Evolutionary conservation across 805 yeast genomes (phyloP).

Genomic region (Cyberlindnera veronae): DNA sequence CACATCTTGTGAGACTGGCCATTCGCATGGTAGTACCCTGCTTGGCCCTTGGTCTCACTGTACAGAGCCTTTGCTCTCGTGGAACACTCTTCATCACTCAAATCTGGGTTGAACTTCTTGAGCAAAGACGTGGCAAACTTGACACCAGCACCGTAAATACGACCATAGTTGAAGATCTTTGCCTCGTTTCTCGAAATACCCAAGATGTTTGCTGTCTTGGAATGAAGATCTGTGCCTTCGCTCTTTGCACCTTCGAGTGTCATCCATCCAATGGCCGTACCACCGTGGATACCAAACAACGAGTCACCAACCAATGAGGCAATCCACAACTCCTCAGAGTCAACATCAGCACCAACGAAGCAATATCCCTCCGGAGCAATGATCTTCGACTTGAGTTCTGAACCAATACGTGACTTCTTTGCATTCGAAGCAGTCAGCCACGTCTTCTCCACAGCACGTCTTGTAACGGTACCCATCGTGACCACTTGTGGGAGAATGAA

Average conservation of each 20-base stretch:
- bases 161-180: conserved; percentile 91
- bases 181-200: conserved; percentile 92
- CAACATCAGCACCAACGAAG: conserved; percentile 98
- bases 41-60: conserved; percentile 76
- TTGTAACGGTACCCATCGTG: conserved; percentile 94
- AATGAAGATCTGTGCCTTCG: conserved; percentile 92
- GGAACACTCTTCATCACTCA: conserved; percentile 65
- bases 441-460: conserved; percentile 94
- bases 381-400: conserved; percentile 85
- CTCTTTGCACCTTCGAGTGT: conserved; percentile 91
- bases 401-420: conserved; percentile 79
- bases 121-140: conserved; percentile 83
- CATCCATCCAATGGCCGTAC: conserved; percentile 99
- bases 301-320: conserved; percentile 95
- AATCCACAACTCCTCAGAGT: conserved; percentile 97
- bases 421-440: conserved; percentile 98
- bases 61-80: conserved; percentile 65
- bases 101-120: conserved; percentile 73
- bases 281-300: conserved; percentile 84
- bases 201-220: conserved; percentile 85
- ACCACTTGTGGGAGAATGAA: conserved; percentile 80
- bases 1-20: conserved; percentile 41
- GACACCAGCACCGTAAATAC: conserved; percentile 97
- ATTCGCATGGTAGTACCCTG: conserved; percentile 27
- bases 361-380: conserved; percentile 85